phyloP scores from a whole-genome alignment of 176 grass and related monocot genomes.

The Eremochloa ophiuroides region DNA sequence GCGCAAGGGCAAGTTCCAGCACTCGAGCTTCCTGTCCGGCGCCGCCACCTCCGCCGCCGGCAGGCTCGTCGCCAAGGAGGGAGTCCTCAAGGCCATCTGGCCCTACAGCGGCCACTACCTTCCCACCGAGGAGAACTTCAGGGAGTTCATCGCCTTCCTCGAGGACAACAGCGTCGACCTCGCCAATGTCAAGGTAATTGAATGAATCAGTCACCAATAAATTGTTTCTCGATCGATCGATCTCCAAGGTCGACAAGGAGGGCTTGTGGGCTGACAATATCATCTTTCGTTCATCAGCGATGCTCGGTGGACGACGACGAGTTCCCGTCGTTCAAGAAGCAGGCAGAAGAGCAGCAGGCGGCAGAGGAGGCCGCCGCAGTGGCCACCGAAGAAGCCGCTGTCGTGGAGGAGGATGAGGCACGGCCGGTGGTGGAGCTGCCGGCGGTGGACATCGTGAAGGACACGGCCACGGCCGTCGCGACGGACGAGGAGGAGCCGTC shows the following conservation, averaged over 20 bases:
- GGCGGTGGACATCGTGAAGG: slow-evolving; percentile 26
- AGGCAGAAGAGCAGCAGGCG: background rate
- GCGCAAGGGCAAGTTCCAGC: slow-evolving; percentile 91
- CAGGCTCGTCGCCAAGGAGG: slow-evolving; percentile 74
- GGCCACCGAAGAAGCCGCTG: background rate
- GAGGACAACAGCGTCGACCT: slow-evolving; percentile 86
- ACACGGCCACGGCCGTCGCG: background rate
- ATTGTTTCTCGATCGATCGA: no score
- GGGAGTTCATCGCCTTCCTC: slow-evolving; percentile 87
- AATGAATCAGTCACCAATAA: no score
- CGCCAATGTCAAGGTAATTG: slow-evolving; percentile 90
- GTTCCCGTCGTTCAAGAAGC: slow-evolving; percentile 39
- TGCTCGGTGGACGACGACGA: slow-evolving; percentile 87
- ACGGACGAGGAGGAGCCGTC: background rate
- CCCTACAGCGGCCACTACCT: slow-evolving; percentile 99
- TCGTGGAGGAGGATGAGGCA: background rate
- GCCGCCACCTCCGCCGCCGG: slow-evolving; percentile 86
- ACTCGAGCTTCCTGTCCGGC: slow-evolving; percentile 93
- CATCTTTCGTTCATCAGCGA: slow-evolving; percentile 40
- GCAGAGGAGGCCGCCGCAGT: background rate
- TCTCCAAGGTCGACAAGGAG: no score
- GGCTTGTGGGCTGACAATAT: background rate
- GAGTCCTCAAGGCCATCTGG: slow-evolving; percentile 85
- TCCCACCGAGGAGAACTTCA: slow-evolving; percentile 89
- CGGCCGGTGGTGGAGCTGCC: background rate